These are phyloP conservation scores for Aspergillus sojae DNA, from an alignment of 2,329 filamentous ascomycete genomes.

Conservation along the genomic window DNA sequence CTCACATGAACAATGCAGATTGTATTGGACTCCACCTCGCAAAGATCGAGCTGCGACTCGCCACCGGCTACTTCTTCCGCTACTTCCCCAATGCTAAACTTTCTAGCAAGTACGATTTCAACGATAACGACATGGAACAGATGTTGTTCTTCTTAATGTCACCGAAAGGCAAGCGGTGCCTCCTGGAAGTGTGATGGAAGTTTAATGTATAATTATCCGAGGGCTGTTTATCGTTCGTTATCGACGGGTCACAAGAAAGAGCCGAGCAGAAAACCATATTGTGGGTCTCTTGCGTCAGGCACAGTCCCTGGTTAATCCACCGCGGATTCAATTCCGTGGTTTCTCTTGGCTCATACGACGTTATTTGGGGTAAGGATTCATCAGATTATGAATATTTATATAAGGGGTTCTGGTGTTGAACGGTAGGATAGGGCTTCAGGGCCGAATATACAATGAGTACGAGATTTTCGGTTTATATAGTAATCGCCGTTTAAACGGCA, in stretches of 20 bases:
- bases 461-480: background rate
- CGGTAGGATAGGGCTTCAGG: background rate
- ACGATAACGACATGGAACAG: conserved; percentile 46
- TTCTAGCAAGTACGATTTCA: conserved; percentile 28
- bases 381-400: background rate
- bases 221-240: background rate
- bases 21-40: conserved; percentile 72
- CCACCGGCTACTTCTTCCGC: conserved; percentile 55
- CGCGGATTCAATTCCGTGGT: background rate
- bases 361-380: background rate
- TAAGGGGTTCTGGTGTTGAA: background rate
- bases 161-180: conserved; percentile 46
- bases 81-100: conserved; percentile 26
- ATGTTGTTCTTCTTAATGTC: conserved; percentile 49
- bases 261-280: background rate
- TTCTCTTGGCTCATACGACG: conserved; percentile 1
- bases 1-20: conserved; percentile 34
- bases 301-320: background rate
- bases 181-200: conserved; percentile 29
- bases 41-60: conserved; percentile 58
- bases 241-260: background rate
- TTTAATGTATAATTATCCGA: background rate
- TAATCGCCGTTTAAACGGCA: background rate
- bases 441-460: too few species aligned
- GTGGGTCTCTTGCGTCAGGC: conserved; percentile 2